Percentiles rank a stretch among this genome's conserved stretches.
Evolutionary conservation across 495 filamentous ascomycete species (phyloP).

Genomic region (Tuber borchii): DNA sequence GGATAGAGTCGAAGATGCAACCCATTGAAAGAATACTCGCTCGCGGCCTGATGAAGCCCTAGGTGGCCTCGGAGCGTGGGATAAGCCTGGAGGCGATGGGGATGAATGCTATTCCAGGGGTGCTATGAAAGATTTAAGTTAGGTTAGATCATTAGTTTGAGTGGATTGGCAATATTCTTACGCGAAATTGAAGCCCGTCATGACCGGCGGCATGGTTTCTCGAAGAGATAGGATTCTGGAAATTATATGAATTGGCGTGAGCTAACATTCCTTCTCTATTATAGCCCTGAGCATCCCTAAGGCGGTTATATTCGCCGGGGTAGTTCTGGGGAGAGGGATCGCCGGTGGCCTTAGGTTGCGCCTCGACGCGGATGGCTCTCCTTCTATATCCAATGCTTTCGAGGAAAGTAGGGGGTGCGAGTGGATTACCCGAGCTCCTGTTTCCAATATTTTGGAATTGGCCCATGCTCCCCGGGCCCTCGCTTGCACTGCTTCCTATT

Average conservation of each 20-base stretch:
- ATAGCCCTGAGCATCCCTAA: not conserved
- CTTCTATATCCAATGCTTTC: not conserved
- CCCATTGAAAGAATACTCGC: not conserved
- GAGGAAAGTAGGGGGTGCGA: not conserved
- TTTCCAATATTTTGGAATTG: not conserved
- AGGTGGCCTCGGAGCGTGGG: no score
- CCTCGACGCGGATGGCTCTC: not conserved
- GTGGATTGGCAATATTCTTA: not conserved
- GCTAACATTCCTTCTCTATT: not conserved
- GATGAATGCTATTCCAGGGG: not conserved
- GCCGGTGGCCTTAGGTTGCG: not conserved
- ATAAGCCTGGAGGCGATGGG: not conserved
- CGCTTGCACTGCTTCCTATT: not conserved
- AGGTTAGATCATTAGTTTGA: not conserved
- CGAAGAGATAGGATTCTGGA: not conserved
- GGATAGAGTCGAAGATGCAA: not conserved
- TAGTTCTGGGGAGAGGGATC: not conserved
- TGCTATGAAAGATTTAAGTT: not conserved
- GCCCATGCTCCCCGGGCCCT: not conserved
- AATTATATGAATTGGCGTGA: not conserved
- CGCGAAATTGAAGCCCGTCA: not conserved
- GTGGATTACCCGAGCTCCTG: not conserved
- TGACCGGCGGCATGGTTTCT: not conserved
- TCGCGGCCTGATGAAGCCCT: not conserved
- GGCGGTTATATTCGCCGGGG: not conserved